A percentile compares a stretch with the other conserved stretches of the same genome.
Conservation (phyloP, 352 stramenopile genomes). For the Phytopythium litorale region DNA sequence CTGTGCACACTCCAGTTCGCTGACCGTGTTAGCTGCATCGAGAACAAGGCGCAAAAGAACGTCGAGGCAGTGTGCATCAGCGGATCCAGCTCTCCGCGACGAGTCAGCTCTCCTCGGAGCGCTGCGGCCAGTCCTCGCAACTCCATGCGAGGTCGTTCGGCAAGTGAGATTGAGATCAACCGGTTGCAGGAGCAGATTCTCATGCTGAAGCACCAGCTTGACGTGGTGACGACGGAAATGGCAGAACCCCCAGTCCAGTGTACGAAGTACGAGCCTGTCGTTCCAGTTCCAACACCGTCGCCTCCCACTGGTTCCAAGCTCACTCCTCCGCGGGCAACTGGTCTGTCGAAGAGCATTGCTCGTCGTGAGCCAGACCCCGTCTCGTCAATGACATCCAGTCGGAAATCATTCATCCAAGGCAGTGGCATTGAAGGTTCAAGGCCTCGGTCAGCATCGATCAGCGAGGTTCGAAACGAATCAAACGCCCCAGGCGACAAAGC, state of each 20-base stretch:
- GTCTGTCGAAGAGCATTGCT: neutral
- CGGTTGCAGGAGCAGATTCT: conserved; percentile 39
- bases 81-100: conserved; percentile 2
- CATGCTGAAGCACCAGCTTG: conserved; percentile 33
- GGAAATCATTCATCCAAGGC: neutral
- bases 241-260: conserved; percentile 5
- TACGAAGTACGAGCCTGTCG: conserved; percentile 4
- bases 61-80: conserved; percentile 21
- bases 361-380: neutral
- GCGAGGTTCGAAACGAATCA: neutral
- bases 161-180: conserved; percentile 40
- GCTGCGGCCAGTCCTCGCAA: conserved; percentile 3
- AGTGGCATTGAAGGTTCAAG: neutral
- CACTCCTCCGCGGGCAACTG: neutral
- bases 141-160: conserved; percentile 9
- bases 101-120: conserved; percentile 7
- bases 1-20: conserved; percentile 72
- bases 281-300: neutral
- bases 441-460: neutral
- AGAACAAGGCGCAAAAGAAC: conserved; percentile 75
- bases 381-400: neutral
- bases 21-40: conserved; percentile 65
- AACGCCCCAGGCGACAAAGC: neutral
- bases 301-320: neutral
- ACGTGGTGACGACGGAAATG: conserved; percentile 11